A percentile compares a stretch with the other conserved stretches of the same genome.
phyloP scores from a whole-genome alignment of 257 asterid genomes.

The Anisodus acutangulus region DNA sequence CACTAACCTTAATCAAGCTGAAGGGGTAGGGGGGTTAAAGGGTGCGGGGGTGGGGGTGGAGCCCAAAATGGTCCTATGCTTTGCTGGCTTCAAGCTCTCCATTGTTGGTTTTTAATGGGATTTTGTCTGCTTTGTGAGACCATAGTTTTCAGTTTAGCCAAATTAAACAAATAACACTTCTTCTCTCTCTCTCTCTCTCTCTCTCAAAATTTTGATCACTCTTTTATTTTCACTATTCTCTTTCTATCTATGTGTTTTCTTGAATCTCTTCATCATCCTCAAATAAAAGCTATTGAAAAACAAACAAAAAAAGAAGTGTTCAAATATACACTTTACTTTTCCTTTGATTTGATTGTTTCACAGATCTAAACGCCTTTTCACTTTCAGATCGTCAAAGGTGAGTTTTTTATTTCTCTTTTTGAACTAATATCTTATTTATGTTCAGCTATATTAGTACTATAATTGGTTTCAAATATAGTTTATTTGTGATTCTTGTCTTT shows the following conservation, averaged over 20 bases:
- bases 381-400: conserved; percentile 72
- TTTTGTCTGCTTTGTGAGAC: conserved; percentile 69
- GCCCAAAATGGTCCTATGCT: conserved; percentile 75
- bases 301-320: conserved; percentile 1
- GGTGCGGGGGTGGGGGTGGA: conserved; percentile 41
- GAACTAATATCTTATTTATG: not conserved
- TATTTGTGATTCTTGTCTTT: conserved; percentile 5
- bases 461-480: not conserved
- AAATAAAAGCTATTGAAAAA: conserved; percentile 31
- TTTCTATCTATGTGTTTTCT: conserved; percentile 26
- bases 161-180: conserved; percentile 47
- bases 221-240: conserved; percentile 17
- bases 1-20: not conserved
- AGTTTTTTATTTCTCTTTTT: conserved; percentile 29
- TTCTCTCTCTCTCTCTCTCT: not conserved
- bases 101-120: conserved; percentile 83
- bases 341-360: conserved; percentile 59
- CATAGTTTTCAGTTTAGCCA: conserved; percentile 55
- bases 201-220: conserved; percentile 15
- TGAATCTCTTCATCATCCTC: conserved; percentile 45
- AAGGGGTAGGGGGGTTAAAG: not conserved
- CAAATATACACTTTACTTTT: conserved; percentile 13
- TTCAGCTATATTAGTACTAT: not conserved
- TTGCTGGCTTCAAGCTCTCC: conserved; percentile 82
- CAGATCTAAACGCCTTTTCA: conserved; percentile 61